Base-by-base conservation (phyloP, 768 basidiomycete species). In the Boletus patriciae region DNA sequence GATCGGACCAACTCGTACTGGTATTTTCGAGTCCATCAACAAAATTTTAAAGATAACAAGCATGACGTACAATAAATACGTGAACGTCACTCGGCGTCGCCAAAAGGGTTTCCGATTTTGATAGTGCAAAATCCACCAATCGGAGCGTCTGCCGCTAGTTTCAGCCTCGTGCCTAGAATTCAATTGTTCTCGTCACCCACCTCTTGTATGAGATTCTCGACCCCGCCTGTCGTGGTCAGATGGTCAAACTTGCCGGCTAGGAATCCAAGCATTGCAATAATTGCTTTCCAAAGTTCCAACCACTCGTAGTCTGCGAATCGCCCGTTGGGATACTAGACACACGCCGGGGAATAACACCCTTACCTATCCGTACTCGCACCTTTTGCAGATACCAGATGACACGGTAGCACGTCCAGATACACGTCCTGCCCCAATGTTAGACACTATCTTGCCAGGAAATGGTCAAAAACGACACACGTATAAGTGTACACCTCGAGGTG, bases 1-100 rank as follows among this genome's bases (percentile, higher is more conserved):
- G 83, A 83, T 19, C 86, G 80, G 21, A 87, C 80, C 19, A 88
- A 74, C 60, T 89, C 86, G 58, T 89, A 88, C 85, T 88, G n/a
- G n/a, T n/a, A 31, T 47, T 15, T 16, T 31, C 34, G 43, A 19
- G 21, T 33, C 31, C 45, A 40, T 57, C 53, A 48, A 38, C 36
- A 52, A 31, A 8, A 2, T 40, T 41, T 31, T 16, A 36, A 44
- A 48, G 49, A 42, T 27, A 58, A 34, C 36, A 52, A n/a, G 8
- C 27, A 1, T 29, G 34, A 72, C 85, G 62, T 70, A 88, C 88
- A 52, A 88, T 77, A 25, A 88, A 74, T 51, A 83, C 82, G 56
- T 88, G 84, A 6, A 84, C 55, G 10, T 83, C 78, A 23, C 70
- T 69, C 6, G 87, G 78, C 19, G 78, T 77, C 2, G 85, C 81